Evolutionary conservation across 2,329 filamentous ascomycete species (phyloP).

Genomic region (Alternaria sp.): DNA sequence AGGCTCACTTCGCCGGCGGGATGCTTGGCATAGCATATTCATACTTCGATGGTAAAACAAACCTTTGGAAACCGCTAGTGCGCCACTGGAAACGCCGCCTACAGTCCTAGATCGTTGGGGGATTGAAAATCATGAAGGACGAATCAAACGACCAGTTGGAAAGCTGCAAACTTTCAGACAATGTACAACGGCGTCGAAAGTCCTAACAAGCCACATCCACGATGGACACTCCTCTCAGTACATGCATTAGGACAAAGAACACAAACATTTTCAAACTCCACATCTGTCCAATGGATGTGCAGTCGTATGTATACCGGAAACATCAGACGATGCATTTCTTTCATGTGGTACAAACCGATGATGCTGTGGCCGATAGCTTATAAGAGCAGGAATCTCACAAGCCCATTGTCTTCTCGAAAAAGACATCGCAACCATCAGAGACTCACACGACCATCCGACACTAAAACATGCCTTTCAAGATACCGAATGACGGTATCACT

Average conservation of each 20-base stretch:
- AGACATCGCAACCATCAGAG: neutral
- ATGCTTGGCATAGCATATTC: slow-evolving; percentile 41
- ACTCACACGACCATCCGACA: neutral
- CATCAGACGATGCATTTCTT: neutral
- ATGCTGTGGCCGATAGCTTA: neutral
- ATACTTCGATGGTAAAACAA: slow-evolving; percentile 41
- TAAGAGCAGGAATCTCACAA: neutral
- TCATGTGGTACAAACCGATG: neutral
- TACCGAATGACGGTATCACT: neutral
- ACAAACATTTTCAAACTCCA: neutral
- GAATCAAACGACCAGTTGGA: neutral
- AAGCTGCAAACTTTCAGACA: neutral
- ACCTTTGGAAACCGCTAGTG: slow-evolving; percentile 44
- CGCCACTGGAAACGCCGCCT: slow-evolving; percentile 34
- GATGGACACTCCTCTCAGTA: neutral
- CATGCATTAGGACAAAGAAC: neutral
- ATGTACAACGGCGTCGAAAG: neutral
- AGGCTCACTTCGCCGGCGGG: slow-evolving; percentile 44
- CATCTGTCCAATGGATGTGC: neutral
- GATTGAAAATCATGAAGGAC: neutral
- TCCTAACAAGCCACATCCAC: neutral
- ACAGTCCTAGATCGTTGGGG: slow-evolving; percentile 3
- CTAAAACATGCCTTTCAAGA: neutral
- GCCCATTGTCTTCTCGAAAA: neutral
- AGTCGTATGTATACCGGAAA: neutral